Evolutionary conservation across 1,139 yeast genomes (phyloP).

Genomic region (Yamadazyma triangularis): DNA sequence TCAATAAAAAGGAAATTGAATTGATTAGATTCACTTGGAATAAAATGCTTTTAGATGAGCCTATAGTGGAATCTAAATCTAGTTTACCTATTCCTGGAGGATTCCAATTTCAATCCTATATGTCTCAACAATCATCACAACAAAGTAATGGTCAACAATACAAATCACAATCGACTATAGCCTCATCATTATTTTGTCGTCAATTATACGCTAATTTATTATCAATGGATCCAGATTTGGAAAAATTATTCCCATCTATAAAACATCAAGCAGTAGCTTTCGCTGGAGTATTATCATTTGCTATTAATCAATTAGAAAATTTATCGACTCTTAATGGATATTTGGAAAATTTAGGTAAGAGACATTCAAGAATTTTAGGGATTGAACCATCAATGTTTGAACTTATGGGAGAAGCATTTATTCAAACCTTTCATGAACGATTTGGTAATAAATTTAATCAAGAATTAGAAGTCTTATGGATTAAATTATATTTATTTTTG

Average conservation of each 20-base stretch:
- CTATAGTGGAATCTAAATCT: slow-evolving; percentile 14
- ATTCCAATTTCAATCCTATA: slow-evolving; percentile 7
- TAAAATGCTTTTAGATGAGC: slow-evolving; percentile 38
- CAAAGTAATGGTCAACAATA: slow-evolving; percentile 4
- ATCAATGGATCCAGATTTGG: slow-evolving; percentile 49
- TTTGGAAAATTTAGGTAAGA: slow-evolving; percentile 60
- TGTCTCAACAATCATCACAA: slow-evolving; percentile 6
- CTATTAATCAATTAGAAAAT: slow-evolving; percentile 45
- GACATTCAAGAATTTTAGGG: slow-evolving; percentile 72
- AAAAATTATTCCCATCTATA: slow-evolving; percentile 57
- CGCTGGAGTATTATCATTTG: slow-evolving; percentile 73
- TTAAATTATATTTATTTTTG: slow-evolving; percentile 54
- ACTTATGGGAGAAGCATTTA: slow-evolving; percentile 73
- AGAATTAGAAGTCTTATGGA: slow-evolving; percentile 67
- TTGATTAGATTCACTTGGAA: slow-evolving; percentile 42
- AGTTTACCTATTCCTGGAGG: slow-evolving; percentile 29
- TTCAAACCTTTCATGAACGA: slow-evolving; percentile 70
- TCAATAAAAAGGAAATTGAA: slow-evolving; percentile 33
- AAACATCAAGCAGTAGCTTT: slow-evolving; percentile 72
- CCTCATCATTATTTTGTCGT: slow-evolving; percentile 52
- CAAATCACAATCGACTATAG: slow-evolving; percentile 12
- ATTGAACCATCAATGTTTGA: slow-evolving; percentile 72
- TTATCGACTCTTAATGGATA: slow-evolving; percentile 51
- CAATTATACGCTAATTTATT: slow-evolving; percentile 61
- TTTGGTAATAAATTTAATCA: slow-evolving; percentile 44